Evolutionary conservation across 768 basidiomycete genomes (phyloP).

Genomic region (Kondoa subrosea): DNA sequence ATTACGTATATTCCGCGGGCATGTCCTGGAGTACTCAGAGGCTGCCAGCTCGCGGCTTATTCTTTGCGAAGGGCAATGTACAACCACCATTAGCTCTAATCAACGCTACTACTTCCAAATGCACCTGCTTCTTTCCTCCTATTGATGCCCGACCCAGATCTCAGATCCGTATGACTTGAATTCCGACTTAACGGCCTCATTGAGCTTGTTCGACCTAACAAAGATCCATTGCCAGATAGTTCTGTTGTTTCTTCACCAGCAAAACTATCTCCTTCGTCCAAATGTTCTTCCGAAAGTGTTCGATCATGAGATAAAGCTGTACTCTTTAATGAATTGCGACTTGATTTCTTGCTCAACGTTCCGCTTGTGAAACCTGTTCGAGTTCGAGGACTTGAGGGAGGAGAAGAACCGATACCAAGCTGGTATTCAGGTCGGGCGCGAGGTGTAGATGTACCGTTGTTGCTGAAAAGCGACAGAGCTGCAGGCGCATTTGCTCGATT

Average conservation of each 20-base stretch:
- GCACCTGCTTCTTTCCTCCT: conserved; percentile 2
- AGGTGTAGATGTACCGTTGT: background rate
- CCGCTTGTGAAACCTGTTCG: background rate
- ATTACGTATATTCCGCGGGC: too few relatives aligned
- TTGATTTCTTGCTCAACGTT: background rate
- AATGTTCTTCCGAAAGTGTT: background rate
- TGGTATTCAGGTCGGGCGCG: background rate
- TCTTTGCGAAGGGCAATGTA: too few relatives aligned
- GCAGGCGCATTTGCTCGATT: background rate
- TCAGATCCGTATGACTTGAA: background rate
- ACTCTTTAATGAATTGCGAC: background rate
- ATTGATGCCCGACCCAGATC: background rate
- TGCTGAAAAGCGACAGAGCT: background rate
- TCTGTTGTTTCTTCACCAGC: background rate
- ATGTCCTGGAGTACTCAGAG: too few relatives aligned
- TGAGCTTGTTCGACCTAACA: background rate
- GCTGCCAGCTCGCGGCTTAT: too few relatives aligned
- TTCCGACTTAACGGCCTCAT: background rate
- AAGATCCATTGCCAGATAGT: background rate
- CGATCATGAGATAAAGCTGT: background rate
- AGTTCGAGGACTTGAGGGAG: background rate
- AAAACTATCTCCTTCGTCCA: background rate
- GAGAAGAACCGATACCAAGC: background rate
- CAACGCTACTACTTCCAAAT: background rate
- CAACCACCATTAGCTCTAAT: too few relatives aligned